Evolutionary conservation across 2,329 filamentous ascomycete genomes (phyloP), one percentile per base, ranked within the genome.

Genomic region (Trichoderma harzianum): DNA sequence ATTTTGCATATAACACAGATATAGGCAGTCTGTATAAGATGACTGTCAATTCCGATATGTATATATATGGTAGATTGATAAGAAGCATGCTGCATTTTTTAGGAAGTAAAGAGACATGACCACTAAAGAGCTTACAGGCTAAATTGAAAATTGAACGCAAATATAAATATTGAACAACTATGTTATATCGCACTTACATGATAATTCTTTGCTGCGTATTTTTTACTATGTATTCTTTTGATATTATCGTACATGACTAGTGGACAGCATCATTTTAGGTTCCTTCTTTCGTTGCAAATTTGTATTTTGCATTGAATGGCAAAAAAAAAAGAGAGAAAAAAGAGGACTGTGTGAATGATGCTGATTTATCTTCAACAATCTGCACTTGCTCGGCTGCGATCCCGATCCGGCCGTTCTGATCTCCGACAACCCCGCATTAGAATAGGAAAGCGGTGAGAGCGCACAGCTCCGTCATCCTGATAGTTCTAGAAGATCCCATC

Each of bases 401-500:
- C 58, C 53, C 55, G 70, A 68, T 58, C 26, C 53, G 26, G 47
- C 36, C 34, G 28, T 3, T 7, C 21, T 26, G 53, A 67, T 61
- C 62, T 66, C 26, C 12, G 53, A 36, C 60, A 60, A 76, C 79
- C 79, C 79, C 78, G 79, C 79, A 77, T 74, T 76, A 21, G 74
- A 78, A 77, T 21, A 62, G 80, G 80, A 74, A 83, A 76, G 81
- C 81, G 81, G 81, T 82, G 77, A 78, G 70, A 8, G 53, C 5
- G 63, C 28, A 30, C 64, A 72, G 60, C 75, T 75, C 75, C 77
- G 77, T 79, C 77, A 78, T 79, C 55, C 63, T 72, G 3, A 14
- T 72, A 77, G 75, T 83, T 83, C 81, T 82, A 83, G 81, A 83
- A 83, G 78, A 80, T 70, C 68, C 68, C 60, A 70, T 70, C 43